A percentile compares a stretch with the other conserved stretches of the same genome.
phyloP scores from a whole-genome alignment of 495 filamentous ascomycete genomes.

The Trichocladium antarcticum region DNA sequence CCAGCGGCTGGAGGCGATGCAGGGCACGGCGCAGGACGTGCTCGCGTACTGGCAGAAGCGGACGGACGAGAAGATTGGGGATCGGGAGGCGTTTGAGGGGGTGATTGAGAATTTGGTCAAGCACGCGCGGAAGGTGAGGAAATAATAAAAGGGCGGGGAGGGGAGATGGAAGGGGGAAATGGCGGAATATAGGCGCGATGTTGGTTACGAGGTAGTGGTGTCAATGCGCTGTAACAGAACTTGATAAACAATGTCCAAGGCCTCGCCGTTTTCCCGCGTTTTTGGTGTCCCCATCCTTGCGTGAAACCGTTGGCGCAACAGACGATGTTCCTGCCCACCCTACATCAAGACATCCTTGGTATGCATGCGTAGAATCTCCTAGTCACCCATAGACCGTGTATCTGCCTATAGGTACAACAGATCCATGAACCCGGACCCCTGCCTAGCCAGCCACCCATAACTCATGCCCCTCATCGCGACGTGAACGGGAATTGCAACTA shows the following conservation, averaged over 20 bases:
- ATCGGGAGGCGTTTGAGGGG: conserved; percentile 92
- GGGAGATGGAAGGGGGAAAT: not conserved
- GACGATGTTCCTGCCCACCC: not conserved
- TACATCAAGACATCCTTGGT: conserved; percentile 1
- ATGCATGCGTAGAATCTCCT: not conserved
- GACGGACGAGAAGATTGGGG: conserved; percentile 70
- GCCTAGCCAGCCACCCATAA: not conserved
- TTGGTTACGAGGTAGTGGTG: not conserved
- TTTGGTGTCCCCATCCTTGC: conserved; percentile 2
- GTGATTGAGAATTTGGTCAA: conserved; percentile 97
- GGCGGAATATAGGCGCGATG: not conserved
- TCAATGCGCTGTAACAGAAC: not conserved
- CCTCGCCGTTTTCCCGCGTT: not conserved
- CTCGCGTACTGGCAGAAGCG: conserved; percentile 83
- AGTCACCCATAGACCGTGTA: not conserved
- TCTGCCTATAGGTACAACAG: not conserved
- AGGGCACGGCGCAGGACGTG: conserved; percentile 57
- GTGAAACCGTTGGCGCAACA: not conserved
- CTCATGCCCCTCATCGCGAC: conserved; percentile 8
- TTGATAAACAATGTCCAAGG: not conserved
- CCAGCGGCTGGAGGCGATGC: conserved; percentile 54
- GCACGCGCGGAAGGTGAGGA: conserved; percentile 81
- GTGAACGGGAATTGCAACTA: conserved; percentile 8
- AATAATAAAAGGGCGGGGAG: conserved; percentile 34
- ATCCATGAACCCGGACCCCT: conserved; percentile 2